These are phyloP conservation scores for Emmonsiellopsis sp. DNA, from an alignment of 2,329 filamentous ascomycete species.

Conservation along the genomic window DNA sequence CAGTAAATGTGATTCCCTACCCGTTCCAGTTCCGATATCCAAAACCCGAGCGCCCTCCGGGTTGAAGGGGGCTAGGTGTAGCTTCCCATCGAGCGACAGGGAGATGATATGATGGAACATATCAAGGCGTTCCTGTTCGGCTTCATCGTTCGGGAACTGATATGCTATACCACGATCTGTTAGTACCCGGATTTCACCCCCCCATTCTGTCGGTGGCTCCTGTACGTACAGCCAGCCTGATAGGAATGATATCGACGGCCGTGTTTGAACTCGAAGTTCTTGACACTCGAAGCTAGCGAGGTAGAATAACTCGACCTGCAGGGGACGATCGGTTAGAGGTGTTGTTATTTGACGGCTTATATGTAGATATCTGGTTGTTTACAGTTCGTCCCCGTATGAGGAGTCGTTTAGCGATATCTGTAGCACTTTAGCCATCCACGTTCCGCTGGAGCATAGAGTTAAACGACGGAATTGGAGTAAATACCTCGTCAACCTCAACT, in stretches of 20 bases:
- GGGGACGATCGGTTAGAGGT: not conserved
- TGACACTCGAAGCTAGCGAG: not conserved
- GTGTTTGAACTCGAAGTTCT: conserved; percentile 3
- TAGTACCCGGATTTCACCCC: not conserved
- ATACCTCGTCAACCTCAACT: not conserved
- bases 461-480: not conserved
- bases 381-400: not conserved
- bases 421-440: too few relatives aligned
- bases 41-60: conserved; percentile 31
- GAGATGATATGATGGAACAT: conserved; percentile 33
- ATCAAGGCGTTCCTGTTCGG: conserved; percentile 14
- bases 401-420: not conserved
- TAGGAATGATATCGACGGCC: conserved; percentile 12
- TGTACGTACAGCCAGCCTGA: not conserved
- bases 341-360: not conserved
- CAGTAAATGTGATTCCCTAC: conserved; percentile 17
- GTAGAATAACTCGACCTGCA: not conserved
- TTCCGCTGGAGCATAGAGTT: too few relatives aligned
- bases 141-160: conserved; percentile 11
- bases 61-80: conserved; percentile 38
- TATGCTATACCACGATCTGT: conserved; percentile 2
- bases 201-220: conserved; percentile 7
- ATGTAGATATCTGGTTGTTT: not conserved
- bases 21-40: conserved; percentile 41
- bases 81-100: conserved; percentile 37